Evolutionary conservation across 139 green algal genomes (phyloP).

Genomic region (Chlamydomonas sp.): DNA sequence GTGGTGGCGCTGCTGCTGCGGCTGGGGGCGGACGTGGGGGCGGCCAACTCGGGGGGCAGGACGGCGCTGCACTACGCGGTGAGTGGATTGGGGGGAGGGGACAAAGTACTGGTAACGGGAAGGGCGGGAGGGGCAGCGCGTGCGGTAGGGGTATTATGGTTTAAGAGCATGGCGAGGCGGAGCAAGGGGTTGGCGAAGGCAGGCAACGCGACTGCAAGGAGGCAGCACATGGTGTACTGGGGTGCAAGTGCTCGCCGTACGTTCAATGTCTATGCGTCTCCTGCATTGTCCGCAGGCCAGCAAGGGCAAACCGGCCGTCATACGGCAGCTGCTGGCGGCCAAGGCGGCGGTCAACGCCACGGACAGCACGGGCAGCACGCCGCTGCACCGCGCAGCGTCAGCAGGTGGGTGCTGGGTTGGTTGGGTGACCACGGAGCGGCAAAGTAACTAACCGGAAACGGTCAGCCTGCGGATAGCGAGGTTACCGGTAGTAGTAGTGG

Average conservation of each 20-base stretch:
- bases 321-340: constrained; percentile 51
- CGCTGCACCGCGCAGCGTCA: constrained; percentile 61
- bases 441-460: not conserved
- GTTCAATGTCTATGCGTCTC: not conserved
- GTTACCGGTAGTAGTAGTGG: not conserved
- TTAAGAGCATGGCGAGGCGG: not conserved
- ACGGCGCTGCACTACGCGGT: constrained; percentile 79
- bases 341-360: constrained; percentile 45
- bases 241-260: not conserved
- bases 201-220: not conserved
- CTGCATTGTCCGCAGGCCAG: constrained; percentile 53
- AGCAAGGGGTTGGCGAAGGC: not conserved
- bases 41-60: constrained; percentile 58
- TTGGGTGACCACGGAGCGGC: too few species aligned
- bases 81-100: not conserved
- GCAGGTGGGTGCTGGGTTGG: constrained; percentile 1
- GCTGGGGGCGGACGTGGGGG: constrained; percentile 54
- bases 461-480: not conserved
- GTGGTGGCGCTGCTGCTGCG: constrained; percentile 61
- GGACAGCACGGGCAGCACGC: constrained; percentile 63
- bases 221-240: not conserved
- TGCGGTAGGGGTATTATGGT: not conserved
- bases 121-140: not conserved
- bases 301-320: constrained; percentile 54
- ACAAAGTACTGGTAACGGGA: too few species aligned